Evolutionary conservation across 768 basidiomycete species (phyloP), one percentile per base, ranked within the genome.

Genomic region (Russula griseocarnosa): DNA sequence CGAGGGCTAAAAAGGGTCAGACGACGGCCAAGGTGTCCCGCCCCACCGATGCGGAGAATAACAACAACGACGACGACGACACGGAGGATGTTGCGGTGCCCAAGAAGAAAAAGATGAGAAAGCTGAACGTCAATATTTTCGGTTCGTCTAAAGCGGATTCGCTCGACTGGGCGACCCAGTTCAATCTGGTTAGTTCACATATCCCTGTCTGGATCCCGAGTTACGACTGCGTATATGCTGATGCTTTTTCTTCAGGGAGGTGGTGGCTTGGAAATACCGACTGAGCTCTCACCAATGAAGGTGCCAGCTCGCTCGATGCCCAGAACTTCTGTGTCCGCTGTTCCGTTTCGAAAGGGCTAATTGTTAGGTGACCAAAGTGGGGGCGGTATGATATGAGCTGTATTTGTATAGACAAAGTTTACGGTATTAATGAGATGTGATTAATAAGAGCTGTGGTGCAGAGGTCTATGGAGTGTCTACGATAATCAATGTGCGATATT

Each of bases 31-130:
- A 58, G 24, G 51, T 34, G 32, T 34, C 59, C 11, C 58, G 53
- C 11, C 24, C 50, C 18, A 13, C 30, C 36, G 40, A n/a, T 14
- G 60, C 24, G n/a, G 64, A 55, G 20, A 47, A n/a, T n/a, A n/a
- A 30, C 30, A 6, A 30, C 30, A 5, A 30, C 30, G 30, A 22
- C 11, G 66, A 60, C 13, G 53, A 22, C 16, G 66, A 60, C 18
- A n/a, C 42, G 22, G 60, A 58, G 13, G 66, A 55, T 30, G n/a
- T 40, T 14, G 51, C 58, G 9, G 26, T 40, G n/a, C 65, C 60
- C 26, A 68, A 68, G 54, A 68, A 62, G 65, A 68, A 62, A 56
- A 68, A 52, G 42, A 44, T 62, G 65, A 61, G 53, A 58, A 68
- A 60, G 54, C 65, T 68, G 32, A 66, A 61, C 26, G 28, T 60